Evolutionary conservation across 2,329 filamentous ascomycete species (phyloP).

Genomic region (Diaporthe ampelina): DNA sequence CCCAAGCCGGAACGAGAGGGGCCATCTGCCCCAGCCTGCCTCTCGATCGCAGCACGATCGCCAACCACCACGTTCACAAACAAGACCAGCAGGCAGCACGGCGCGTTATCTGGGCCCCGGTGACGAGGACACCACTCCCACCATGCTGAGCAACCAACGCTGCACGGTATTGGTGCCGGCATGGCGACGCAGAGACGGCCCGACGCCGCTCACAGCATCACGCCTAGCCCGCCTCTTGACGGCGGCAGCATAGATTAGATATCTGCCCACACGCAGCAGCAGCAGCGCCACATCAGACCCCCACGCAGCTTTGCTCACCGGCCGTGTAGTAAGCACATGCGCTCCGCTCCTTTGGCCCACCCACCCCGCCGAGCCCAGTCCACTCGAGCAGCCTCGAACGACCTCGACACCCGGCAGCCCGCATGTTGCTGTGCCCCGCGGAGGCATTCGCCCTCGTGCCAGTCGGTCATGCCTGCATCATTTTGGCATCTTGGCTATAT

Average conservation of each 20-base stretch:
- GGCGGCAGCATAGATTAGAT: background rate
- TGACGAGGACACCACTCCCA: background rate
- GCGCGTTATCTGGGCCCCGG: background rate
- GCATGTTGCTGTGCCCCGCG: background rate
- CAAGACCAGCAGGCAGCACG: background rate
- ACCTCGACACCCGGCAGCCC: background rate
- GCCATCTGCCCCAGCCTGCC: background rate
- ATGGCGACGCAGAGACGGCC: slow-evolving; percentile 4
- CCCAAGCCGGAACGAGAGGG: background rate
- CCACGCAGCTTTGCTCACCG: slow-evolving; percentile 16
- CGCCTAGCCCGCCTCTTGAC: background rate
- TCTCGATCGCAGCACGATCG: slow-evolving; percentile 8
- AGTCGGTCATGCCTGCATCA: slow-evolving; percentile 3
- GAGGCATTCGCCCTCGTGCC: slow-evolving; percentile 2
- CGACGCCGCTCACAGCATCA: background rate
- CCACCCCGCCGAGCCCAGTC: background rate
- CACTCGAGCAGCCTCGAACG: too few species aligned
- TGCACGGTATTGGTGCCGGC: slow-evolving; percentile 4
- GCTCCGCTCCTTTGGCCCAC: background rate
- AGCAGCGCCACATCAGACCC: background rate
- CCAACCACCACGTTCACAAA: background rate
- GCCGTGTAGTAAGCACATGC: slow-evolving; percentile 15
- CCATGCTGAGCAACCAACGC: background rate
- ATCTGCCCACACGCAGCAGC: too few species aligned
- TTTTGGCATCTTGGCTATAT: slow-evolving; percentile 18